Conservation (phyloP, 2,329 filamentous ascomycete genomes). For the Decorospora gaudefroyi region DNA sequence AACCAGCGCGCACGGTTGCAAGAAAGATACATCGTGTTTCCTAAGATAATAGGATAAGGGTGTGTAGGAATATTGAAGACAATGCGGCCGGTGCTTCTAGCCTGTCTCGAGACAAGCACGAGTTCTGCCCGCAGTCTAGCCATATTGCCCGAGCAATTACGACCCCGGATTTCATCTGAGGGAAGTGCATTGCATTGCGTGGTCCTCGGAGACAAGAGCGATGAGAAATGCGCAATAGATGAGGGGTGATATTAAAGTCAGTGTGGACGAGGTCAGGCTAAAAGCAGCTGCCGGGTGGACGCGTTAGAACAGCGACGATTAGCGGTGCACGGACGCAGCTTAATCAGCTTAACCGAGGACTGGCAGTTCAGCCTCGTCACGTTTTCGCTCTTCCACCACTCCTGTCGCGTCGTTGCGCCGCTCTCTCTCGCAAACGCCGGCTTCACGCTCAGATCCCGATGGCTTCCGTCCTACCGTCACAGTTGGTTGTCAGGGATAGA, state of each 20-base stretch:
- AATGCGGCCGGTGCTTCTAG: constrained; percentile 27
- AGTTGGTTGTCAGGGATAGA: constrained; percentile 36
- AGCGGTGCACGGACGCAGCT: constrained; percentile 26
- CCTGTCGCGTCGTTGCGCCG: constrained; percentile 20
- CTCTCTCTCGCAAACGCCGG: constrained; percentile 13
- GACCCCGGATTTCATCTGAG: constrained; percentile 29
- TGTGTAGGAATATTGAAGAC: constrained; percentile 29
- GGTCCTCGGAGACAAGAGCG: constrained; percentile 21
- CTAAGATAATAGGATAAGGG: constrained; percentile 1
- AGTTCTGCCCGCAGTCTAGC: constrained; percentile 18
- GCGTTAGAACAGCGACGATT: constrained; percentile 31
- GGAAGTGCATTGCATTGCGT: constrained; percentile 22
- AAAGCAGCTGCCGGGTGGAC: constrained; percentile 25
- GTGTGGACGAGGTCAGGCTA: constrained; percentile 40
- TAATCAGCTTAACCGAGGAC: constrained; percentile 14
- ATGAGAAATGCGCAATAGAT: constrained; percentile 30
- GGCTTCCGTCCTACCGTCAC: constrained; percentile 12
- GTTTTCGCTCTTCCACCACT: constrained; percentile 27
- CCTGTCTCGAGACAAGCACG: constrained; percentile 31
- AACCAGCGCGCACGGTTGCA: constrained; percentile 2
- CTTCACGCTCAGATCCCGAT: constrained; percentile 22
- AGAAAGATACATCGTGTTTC: no score
- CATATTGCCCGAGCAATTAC: constrained; percentile 32
- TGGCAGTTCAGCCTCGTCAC: constrained; percentile 33
- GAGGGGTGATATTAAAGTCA: constrained; percentile 36